Evolutionary conservation across 257 asterid species (phyloP).

Genomic region (Lavandula angustifolia): DNA sequence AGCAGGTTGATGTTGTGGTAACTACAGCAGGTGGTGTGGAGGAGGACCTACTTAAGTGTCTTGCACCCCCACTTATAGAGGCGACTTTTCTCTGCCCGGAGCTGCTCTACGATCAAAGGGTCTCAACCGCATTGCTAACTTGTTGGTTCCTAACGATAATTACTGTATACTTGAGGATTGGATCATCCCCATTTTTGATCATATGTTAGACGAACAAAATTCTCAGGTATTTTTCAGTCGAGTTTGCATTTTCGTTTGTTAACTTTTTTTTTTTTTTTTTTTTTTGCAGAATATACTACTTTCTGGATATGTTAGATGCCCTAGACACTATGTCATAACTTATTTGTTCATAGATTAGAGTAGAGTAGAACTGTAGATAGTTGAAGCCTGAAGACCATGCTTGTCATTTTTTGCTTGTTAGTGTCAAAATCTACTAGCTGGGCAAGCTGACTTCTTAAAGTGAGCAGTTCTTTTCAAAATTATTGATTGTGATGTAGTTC

Average conservation of each 20-base stretch:
- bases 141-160: constrained; percentile 92
- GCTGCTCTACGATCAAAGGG: constrained; percentile 82
- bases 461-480: neutral
- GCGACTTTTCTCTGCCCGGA: constrained; percentile 82
- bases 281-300: neutral
- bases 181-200: constrained; percentile 86
- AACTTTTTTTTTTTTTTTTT: neutral
- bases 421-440: constrained; percentile 1
- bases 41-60: constrained; percentile 95
- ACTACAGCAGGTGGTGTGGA: constrained; percentile 99
- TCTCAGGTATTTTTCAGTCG: constrained; percentile 45
- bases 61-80: constrained; percentile 87
- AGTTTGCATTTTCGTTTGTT: neutral
- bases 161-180: constrained; percentile 96
- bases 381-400: constrained; percentile 5
- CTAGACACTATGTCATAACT: no score
- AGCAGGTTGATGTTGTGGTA: constrained; percentile 89
- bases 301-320: no score
- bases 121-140: constrained; percentile 86
- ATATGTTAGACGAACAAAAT: constrained; percentile 82
- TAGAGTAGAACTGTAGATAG: constrained; percentile 2
- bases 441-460: constrained; percentile 3
- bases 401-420: neutral
- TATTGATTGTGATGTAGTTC: no score
- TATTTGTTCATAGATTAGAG: neutral